Conservation (phyloP, 75 land plant genomes). For the Selaginella tamariscina region DNA sequence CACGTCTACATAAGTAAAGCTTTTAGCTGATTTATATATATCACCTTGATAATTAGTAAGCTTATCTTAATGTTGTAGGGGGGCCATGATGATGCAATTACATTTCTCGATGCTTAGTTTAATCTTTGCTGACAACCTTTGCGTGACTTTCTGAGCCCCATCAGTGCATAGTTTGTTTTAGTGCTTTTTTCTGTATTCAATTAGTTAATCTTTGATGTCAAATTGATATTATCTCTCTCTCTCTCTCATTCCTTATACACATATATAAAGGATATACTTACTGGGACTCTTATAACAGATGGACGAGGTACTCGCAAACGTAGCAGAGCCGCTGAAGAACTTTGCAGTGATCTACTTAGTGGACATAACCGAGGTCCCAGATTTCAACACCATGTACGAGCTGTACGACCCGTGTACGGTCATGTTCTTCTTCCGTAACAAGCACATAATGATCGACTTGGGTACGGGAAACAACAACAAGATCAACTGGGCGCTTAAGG, state of each 20-base stretch:
- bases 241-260: too few species aligned
- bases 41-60: too few species aligned
- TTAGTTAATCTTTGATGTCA: neutral
- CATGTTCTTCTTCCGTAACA: conserved; percentile 12
- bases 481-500: conserved; percentile 11
- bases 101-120: neutral
- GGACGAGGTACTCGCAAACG: conserved; percentile 6
- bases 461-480: conserved; percentile 13
- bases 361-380: conserved; percentile 11
- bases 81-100: too few species aligned
- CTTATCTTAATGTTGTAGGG: too few species aligned
- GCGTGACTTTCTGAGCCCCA: neutral
- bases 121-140: neutral
- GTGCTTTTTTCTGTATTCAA: neutral
- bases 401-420: conserved; percentile 8
- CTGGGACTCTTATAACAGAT: too few species aligned
- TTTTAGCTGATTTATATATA: too few species aligned
- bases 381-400: conserved; percentile 14
- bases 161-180: neutral
- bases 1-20: too few species aligned
- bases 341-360: conserved; percentile 10
- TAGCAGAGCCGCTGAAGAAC: conserved; percentile 8
- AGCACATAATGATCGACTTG: conserved; percentile 6
- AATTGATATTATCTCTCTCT: neutral
- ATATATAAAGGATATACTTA: too few species aligned